phyloP scores from a whole-genome alignment of 2,329 filamentous ascomycete species.

The Neofusicoccum cordaticola region DNA sequence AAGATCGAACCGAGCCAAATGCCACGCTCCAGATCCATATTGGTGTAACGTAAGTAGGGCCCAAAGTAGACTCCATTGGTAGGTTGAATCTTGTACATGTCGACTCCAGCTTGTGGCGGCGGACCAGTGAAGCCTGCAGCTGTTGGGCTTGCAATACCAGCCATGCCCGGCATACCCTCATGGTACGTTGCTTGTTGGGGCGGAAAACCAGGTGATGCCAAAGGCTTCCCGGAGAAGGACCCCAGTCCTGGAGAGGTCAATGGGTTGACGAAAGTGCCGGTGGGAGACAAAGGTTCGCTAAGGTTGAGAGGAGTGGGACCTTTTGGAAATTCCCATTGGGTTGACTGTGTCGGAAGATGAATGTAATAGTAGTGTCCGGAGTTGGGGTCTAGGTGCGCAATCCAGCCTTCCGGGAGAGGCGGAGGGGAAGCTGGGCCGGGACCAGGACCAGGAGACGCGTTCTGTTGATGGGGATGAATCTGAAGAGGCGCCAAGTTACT shows the following conservation, averaged over 20 bases:
- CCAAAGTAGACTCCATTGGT: slow-evolving; percentile 98
- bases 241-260: slow-evolving; percentile 45
- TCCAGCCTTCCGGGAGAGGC: slow-evolving; percentile 95
- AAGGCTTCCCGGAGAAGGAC: slow-evolving; percentile 59
- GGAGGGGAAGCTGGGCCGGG: slow-evolving; percentile 78
- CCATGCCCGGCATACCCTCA: slow-evolving; percentile 80
- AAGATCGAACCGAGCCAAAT: slow-evolving; percentile 92
- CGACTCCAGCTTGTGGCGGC: slow-evolving; percentile 83
- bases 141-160: slow-evolving; percentile 69
- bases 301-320: slow-evolving; percentile 86
- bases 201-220: slow-evolving; percentile 79
- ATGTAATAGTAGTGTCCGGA: slow-evolving; percentile 99
- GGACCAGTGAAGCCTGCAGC: slow-evolving; percentile 82
- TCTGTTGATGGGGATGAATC: slow-evolving; percentile 29
- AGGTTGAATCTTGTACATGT: slow-evolving; percentile 88
- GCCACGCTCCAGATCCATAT: slow-evolving; percentile 92
- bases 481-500: slow-evolving; percentile 40
- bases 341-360: slow-evolving; percentile 89
- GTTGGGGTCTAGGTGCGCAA: slow-evolving; percentile 90
- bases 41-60: slow-evolving; percentile 90
- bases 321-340: slow-evolving; percentile 98
- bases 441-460: slow-evolving; percentile 34
- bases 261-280: slow-evolving; percentile 52
- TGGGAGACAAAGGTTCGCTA: slow-evolving; percentile 81
- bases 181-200: slow-evolving; percentile 82